Evolutionary conservation across 148 eudicot species (phyloP), one percentile per base, ranked within the genome.

Genomic region (Salicornia ramosissima): DNA sequence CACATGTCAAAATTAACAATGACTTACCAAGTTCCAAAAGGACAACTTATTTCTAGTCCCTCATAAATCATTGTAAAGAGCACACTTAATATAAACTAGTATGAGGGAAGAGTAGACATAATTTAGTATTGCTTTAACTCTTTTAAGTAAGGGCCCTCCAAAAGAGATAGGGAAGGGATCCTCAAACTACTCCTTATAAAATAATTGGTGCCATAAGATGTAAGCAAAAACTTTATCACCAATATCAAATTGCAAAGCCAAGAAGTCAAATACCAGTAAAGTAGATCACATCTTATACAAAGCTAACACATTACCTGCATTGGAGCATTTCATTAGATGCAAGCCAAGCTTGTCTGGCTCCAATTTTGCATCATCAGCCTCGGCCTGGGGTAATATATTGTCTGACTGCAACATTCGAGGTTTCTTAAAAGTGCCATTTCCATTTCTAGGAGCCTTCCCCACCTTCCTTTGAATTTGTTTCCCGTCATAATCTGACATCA

Each of bases 351-450:
- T 81, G 57, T 74, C 76, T 21, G 73, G 68, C 65, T 67, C 79
- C 54, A 74, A 85, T 74, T 83, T 82, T 26, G 65, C 54, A 73
- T 82, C 96, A 59, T 71, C 75, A 57, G 70, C 69, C 45, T 80
- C 91, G 33, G 74, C 53, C 71, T 77, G 86, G 36, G 75, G 65
- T 65, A 69, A 57, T 25, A 67, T 71, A 63, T 65, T 69, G 68
- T 87, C 91, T 56, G 76, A 21, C 68, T 82, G 89, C 65, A 79
- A 73, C 76, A 81, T 67, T 73, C 90, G 80, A 24, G 84, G 82
- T 83, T 80, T 84, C 80, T 79, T 87, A 45, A 84, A 77, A 75
- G 70, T 53, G 76, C 83, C 85, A 77, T 69, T 80, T 64, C 78
- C 83, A 50, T 64, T 80, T 83, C 80, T 81, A 60, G 79, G 72